Base-by-base conservation (phyloP, 2,329 filamentous ascomycete genomes). In the Fusarium tupiense region DNA sequence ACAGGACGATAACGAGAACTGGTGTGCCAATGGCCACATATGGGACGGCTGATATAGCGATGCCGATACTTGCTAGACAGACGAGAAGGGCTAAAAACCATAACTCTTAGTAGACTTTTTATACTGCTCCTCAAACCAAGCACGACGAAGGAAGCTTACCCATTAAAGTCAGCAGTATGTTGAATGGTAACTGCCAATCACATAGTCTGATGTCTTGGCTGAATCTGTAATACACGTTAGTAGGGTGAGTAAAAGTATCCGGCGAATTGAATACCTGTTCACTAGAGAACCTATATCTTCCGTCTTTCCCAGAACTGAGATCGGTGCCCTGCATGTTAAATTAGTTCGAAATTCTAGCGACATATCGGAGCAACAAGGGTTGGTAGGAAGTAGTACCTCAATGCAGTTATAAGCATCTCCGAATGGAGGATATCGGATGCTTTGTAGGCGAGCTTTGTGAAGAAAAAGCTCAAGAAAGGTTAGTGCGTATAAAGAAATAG, bases 101-200 rank as follows among this genome's bases (percentile, higher is more conserved):
- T 11, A 40, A 22, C 17, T 19, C 20, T 40, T 40, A 40, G 38
- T 40, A 19, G 5, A 40, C 19, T 11, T 20, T 40, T 40, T 20
- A 40, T 40, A 40, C 38, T 40, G 17, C 20, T 40, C 19, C 38
- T 40, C 38, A 40, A 40, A 40, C 17, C 19, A 20, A 40, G 38
- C 16, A 40, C 38, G 38, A 20, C 17, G 19, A 20, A 19, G 19
- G 11, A 49, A 22, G 9, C 57, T 8, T 6, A 61, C 58, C 58
- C 58, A 61, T 61, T 6, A 61, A 52, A 8, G 58, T 61, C 22
- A 61, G 17, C 17, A 61, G 58, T 35, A 61, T 52, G 14, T 61
- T 61, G 8, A 61, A 61, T 4, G 58, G 58, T 19, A 61, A n/a
- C 41, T 61, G 58, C 58, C 58, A 61, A 24, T 61, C 58, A 26